Percentiles rank a stretch among this genome's conserved stretches.
Evolutionary conservation across 1,284 basidiomycete species (phyloP).

Genomic region (Mycena sp.): DNA sequence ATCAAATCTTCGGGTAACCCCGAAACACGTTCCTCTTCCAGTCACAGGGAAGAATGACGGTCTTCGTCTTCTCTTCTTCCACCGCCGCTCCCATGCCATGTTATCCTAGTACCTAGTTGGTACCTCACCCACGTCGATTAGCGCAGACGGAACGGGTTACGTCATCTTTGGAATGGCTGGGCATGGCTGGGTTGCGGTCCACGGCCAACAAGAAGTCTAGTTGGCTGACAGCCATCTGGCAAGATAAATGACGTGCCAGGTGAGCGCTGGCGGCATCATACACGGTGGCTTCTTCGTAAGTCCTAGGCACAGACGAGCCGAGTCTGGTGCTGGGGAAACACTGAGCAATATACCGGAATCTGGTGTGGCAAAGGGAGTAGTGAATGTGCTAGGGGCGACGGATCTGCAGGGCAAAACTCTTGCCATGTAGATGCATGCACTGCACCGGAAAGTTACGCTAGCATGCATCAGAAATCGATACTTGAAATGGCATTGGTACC

Average conservation of each 20-base stretch:
- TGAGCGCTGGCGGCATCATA: constrained; percentile 14
- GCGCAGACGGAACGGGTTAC: too few relatives aligned
- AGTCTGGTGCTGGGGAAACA: constrained; percentile 19
- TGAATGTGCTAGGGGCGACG: background rate
- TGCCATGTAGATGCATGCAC: constrained; percentile 9
- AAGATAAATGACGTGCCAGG: background rate
- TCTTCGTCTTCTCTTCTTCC: too few relatives aligned
- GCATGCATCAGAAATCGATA: constrained; percentile 11
- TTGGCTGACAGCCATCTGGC: too few relatives aligned
- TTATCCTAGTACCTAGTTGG: too few relatives aligned
- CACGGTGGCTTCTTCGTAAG: constrained; percentile 19
- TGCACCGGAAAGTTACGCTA: constrained; percentile 20
- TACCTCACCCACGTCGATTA: too few relatives aligned
- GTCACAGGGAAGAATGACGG: too few relatives aligned
- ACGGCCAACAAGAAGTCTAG: too few relatives aligned
- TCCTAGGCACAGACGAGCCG: constrained; percentile 11
- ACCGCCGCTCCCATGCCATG: too few relatives aligned
- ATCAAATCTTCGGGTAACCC: too few relatives aligned
- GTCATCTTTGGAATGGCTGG: too few relatives aligned
- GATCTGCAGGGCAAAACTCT: constrained; percentile 12
- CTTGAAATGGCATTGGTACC: constrained; percentile 11
- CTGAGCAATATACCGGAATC: constrained; percentile 15
- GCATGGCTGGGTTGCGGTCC: too few relatives aligned
- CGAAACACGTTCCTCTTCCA: too few relatives aligned
- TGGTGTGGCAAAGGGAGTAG: constrained; percentile 3